These are phyloP conservation scores for Xylaria sp. DNA, from an alignment of 2,329 filamentous ascomycete species.

Conservation along the genomic window DNA sequence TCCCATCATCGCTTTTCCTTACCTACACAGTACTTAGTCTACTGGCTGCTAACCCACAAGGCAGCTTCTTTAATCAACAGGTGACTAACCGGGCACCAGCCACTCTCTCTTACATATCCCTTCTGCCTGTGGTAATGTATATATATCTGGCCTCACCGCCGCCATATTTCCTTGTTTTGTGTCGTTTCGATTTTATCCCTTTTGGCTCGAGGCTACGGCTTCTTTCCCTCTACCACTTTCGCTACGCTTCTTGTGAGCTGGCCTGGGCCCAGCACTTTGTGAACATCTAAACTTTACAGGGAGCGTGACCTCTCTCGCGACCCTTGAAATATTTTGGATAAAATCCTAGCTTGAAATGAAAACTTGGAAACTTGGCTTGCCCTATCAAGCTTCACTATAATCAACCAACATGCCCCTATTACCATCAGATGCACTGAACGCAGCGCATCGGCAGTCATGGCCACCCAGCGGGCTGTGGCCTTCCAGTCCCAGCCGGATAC, in stretches of 20 bases:
- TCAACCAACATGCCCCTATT: constrained; percentile 45
- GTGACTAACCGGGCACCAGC: constrained; percentile 50
- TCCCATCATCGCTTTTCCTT: constrained; percentile 20
- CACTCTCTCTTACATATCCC: constrained; percentile 35
- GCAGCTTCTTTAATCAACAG: constrained; percentile 47
- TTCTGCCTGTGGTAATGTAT: constrained; percentile 47
- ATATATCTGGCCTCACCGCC: constrained; percentile 42
- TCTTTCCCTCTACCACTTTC: constrained; percentile 30
- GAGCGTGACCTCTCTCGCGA: constrained; percentile 29
- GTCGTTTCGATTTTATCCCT: constrained; percentile 40
- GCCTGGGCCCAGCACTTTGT: constrained; percentile 43
- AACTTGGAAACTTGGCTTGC: constrained; percentile 25
- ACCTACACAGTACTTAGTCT: constrained; percentile 14
- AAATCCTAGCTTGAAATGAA: constrained; percentile 35
- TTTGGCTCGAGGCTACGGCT: constrained; percentile 38
- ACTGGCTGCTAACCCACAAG: constrained; percentile 46
- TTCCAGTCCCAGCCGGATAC: constrained; percentile 61
- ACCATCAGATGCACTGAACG: constrained; percentile 41
- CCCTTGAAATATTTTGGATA: constrained; percentile 23
- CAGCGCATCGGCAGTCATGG: constrained; percentile 55
- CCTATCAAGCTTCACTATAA: constrained; percentile 26
- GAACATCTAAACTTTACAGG: constrained; percentile 33
- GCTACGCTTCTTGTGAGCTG: constrained; percentile 41
- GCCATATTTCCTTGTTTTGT: constrained; percentile 35
- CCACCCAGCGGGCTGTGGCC: constrained; percentile 53